Evolutionary conservation across 2,329 filamentous ascomycete genomes (phyloP).

Genomic region (Clarireedia monteithiana): DNA sequence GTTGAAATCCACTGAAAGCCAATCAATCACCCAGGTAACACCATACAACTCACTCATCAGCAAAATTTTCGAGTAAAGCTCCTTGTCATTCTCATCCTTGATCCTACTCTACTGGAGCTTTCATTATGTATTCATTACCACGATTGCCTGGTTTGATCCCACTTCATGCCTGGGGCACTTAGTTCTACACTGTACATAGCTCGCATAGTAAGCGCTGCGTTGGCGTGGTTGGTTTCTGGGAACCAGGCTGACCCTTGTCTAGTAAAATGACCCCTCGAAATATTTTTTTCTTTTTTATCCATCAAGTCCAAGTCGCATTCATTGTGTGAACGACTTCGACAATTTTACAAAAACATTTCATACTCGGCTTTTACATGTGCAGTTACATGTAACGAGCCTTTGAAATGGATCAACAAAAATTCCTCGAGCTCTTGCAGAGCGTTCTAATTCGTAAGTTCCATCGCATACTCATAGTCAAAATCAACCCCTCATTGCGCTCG

Average conservation of each 20-base stretch:
- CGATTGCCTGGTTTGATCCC: no score
- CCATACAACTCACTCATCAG: no score
- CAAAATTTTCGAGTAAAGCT: neutral
- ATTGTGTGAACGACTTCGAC: neutral
- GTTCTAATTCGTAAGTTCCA: slow-evolving; percentile 68
- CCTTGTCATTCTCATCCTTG: neutral
- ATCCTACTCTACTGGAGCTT: no score
- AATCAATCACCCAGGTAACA: no score
- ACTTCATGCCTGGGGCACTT: neutral
- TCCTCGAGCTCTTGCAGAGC: slow-evolving; percentile 79
- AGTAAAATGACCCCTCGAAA: neutral
- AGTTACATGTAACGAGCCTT: neutral
- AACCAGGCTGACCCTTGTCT: neutral
- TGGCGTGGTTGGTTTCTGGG: no score
- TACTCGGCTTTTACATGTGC: slow-evolving; percentile 1
- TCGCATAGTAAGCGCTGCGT: no score
- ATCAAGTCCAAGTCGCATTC: neutral
- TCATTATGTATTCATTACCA: no score
- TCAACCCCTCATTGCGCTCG: slow-evolving; percentile 12
- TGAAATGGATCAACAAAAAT: slow-evolving; percentile 71
- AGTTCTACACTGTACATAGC: no score
- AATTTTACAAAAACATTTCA: neutral
- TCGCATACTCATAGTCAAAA: slow-evolving; percentile 23
- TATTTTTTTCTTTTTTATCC: neutral
- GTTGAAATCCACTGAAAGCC: no score